Evolutionary conservation across 345 rosid species (phyloP), one percentile per base, ranked within the genome.

Genomic region (Syzygium aromaticum): DNA sequence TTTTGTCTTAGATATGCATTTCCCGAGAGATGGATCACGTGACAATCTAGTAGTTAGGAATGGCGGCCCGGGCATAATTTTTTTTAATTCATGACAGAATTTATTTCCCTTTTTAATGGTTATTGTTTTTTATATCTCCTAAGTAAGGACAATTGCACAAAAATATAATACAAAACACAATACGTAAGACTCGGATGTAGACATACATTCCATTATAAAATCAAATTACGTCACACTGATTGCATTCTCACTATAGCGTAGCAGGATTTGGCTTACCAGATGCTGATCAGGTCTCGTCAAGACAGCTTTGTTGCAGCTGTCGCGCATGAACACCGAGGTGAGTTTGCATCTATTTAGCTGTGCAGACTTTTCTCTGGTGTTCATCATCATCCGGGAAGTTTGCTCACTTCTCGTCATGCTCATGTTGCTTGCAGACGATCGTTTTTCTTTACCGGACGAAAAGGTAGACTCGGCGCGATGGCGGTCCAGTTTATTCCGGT

Each of bases 221-320:
- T 67, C 78, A 67, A 30, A 67, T 30, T 1, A 67, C 78, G 17
- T 67, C 43, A 33, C 43, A 30, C 43, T 30, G 17, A 30, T 30
- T 30, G 46, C 23, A 16, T 67, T 43, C 46, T 5, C 46, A 6
- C 6, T 43, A 43, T 43, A 43, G 38, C 5, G 27, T 19, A 38
- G 49, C 82, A 73, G 27, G 13, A 38, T 73, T 38, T 33, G 88
- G 43, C 57, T 78, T 11, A 38, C 85, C 52, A 25, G 11, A 46
- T 43, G 52, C 52, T 25, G 52, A 57, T 56, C 22, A 33, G 51
- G 77, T 57, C 77, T 63, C 78, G 27, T 85, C 86, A 85, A 43
- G 86, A 59, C 86, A 85, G 86, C 86, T 85, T 61, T 16, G 23
- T 59, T 19, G 52, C 49, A 56, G 77, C 86, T 85, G 86, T 85